These are phyloP conservation scores for Funneliformis mosseae DNA, from an alignment of 192 early-diverging fungal species.

Conservation along the genomic window DNA sequence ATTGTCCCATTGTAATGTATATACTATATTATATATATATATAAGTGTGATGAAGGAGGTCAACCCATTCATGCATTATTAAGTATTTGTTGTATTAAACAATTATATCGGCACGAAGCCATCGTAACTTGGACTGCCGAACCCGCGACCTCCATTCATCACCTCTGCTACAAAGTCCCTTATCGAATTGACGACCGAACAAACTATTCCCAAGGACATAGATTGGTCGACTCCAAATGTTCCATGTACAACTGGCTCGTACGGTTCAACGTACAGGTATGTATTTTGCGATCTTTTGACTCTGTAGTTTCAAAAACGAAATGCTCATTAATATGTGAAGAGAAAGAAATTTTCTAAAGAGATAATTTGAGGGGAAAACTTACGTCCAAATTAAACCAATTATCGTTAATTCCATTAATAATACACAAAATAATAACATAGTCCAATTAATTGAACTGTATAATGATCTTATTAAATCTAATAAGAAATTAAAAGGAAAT, in stretches of 20 bases:
- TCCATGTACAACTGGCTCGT: conserved; percentile 30
- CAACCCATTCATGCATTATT: background rate
- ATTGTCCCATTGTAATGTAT: background rate
- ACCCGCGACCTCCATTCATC: conserved; percentile 29
- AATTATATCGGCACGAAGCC: conserved; percentile 24
- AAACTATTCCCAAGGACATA: background rate
- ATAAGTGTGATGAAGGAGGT: background rate
- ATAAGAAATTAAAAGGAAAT: background rate
- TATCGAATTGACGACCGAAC: background rate
- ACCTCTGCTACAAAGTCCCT: conserved; percentile 23
- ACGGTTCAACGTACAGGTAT: conserved; percentile 22
- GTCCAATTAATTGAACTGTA: background rate
- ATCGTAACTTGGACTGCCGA: conserved; percentile 21
- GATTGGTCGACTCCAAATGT: conserved; percentile 14
- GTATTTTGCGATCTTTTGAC: background rate
- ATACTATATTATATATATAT: background rate
- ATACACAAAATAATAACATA: background rate
- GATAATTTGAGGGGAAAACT: background rate
- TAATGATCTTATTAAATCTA: background rate
- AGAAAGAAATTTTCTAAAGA: background rate
- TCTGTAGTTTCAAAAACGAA: background rate
- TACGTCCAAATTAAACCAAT: conserved; percentile 11
- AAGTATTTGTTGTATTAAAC: background rate
- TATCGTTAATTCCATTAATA: background rate
- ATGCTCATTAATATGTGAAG: background rate